Percentiles rank a stretch among this genome's conserved stretches.
Evolutionary conservation across 2,329 filamentous ascomycete species (phyloP).

Genomic region (Beauveria medogensis): DNA sequence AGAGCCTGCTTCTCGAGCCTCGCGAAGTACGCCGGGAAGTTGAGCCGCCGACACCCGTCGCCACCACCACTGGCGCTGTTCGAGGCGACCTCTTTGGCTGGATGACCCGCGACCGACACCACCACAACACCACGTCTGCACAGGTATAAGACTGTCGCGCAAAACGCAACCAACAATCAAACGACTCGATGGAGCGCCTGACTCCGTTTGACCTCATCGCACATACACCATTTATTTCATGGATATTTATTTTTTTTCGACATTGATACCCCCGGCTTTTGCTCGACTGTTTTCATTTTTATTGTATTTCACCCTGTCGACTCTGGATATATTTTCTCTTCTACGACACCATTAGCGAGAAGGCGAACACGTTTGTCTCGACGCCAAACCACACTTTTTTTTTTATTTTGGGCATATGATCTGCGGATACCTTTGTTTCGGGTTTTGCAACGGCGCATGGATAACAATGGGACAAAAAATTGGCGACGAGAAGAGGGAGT

Average conservation of each 20-base stretch:
- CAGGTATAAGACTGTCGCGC: conserved; percentile 11
- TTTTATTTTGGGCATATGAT: conserved; percentile 4
- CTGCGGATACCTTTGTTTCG: conserved; percentile 1
- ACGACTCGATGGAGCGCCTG: not conserved
- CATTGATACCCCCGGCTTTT: conserved; percentile 14
- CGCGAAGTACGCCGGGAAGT: conserved; percentile 40
- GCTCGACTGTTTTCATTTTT: conserved; percentile 8
- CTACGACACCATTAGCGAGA: conserved; percentile 2
- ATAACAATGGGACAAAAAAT: not conserved
- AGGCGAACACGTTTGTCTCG: not conserved
- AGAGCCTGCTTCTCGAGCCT: conserved; percentile 77
- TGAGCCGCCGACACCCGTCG: conserved; percentile 25
- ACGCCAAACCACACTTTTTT: not conserved
- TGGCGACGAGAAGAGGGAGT: not conserved
- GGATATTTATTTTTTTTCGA: conserved; percentile 13
- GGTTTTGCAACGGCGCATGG: conserved; percentile 4
- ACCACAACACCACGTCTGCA: conserved; percentile 20
- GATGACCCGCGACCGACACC: conserved; percentile 40
- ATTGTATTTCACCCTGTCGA: conserved; percentile 5
- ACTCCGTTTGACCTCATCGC: not conserved
- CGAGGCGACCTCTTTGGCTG: conserved; percentile 40
- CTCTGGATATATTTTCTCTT: conserved; percentile 11
- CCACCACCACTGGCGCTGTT: conserved; percentile 21
- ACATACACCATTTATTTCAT: conserved; percentile 17
- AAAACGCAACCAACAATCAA: not conserved